Base-by-base conservation (phyloP, 2,329 filamentous ascomycete species). In the Drechmeria coniospora region DNA sequence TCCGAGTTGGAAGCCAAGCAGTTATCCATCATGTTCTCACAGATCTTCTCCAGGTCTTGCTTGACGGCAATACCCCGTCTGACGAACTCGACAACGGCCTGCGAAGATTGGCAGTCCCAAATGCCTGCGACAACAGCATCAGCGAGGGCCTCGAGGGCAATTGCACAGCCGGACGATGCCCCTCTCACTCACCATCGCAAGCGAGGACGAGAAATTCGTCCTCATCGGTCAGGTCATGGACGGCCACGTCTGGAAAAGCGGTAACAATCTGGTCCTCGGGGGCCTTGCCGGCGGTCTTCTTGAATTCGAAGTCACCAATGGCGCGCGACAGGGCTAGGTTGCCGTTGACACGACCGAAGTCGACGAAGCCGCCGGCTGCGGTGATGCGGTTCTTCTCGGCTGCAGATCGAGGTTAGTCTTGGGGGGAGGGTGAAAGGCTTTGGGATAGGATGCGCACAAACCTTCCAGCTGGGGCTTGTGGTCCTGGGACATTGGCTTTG, bases 21-120 rank as follows among this genome's bases (percentile, higher is more conserved):
- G 63, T 95, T 98, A 64, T 98, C 87, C 90, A 98, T 98, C 83
- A 98, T 93, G 62, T 98, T 98, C 60, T 98, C 90, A 56, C 87
- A 95, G 46, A 98, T 95, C 52, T 81, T 80, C 31, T 86, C 75
- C 28, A 98, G 70, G 27, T 92, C 80, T 59, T 98, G 90, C 64
- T 93, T 93, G 28, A 86, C 86, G 27, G 84, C 87, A 53, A 98
- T 93, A 32, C 90, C 90, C 49, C 90, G 79, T 52, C 90, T 74
- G 38, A 95, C 90, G 50, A 98, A 98, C 56, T 98, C 90, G 42
- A 95, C 64, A 19, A 98, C 90, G 21, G 87, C 82, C 62, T 98
- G 90, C 25, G 90, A 98, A 31, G 90, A 94, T 55, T 95, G 90
- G 55, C 90, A 95, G 58, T 98, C 90, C 90, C 90, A 98, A 54